Evolutionary conservation across 495 filamentous ascomycete genomes (phyloP).

Genomic region (Lasiosphaeria miniovina): DNA sequence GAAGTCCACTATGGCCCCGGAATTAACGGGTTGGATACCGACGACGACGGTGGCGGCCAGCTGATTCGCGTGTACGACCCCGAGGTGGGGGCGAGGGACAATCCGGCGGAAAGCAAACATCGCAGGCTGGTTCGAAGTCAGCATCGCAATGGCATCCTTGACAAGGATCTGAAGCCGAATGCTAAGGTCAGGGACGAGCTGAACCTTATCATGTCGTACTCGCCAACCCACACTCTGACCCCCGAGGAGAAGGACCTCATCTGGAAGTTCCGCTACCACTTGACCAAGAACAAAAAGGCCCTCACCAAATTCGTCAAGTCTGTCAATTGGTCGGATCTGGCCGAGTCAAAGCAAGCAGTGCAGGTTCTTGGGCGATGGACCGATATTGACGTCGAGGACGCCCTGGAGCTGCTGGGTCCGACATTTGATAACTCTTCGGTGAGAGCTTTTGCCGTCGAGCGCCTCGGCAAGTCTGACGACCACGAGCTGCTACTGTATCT

Average conservation of each 20-base stretch:
- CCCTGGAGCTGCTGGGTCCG: conserved; percentile 88
- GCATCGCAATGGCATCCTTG: conserved; percentile 86
- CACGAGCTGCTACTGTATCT: conserved; percentile 91
- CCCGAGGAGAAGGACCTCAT: conserved; percentile 91
- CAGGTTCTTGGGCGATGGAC: conserved; percentile 92
- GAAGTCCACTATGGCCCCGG: conserved; percentile 81
- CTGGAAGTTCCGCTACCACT: conserved; percentile 93
- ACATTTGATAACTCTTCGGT: conserved; percentile 86
- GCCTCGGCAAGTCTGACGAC: conserved; percentile 87
- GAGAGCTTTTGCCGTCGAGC: conserved; percentile 87
- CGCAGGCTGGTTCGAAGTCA: conserved; percentile 80
- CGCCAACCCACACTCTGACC: conserved; percentile 82
- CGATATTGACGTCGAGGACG: conserved; percentile 95
- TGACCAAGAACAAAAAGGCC: conserved; percentile 88
- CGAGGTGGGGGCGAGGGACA: conserved; percentile 81
- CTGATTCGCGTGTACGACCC: conserved; percentile 89
- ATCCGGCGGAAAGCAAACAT: conserved; percentile 95
- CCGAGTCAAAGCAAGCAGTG: conserved; percentile 82
- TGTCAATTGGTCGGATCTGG: conserved; percentile 86
- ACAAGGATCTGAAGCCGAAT: conserved; percentile 92
- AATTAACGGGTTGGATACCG: conserved; percentile 61
- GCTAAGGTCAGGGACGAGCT: conserved; percentile 94
- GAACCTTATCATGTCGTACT: conserved; percentile 86
- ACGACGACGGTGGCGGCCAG: conserved; percentile 50
- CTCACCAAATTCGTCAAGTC: conserved; percentile 98